Base-by-base conservation (phyloP, 176 grass and related monocot genomes). In the Cocos nucifera region DNA sequence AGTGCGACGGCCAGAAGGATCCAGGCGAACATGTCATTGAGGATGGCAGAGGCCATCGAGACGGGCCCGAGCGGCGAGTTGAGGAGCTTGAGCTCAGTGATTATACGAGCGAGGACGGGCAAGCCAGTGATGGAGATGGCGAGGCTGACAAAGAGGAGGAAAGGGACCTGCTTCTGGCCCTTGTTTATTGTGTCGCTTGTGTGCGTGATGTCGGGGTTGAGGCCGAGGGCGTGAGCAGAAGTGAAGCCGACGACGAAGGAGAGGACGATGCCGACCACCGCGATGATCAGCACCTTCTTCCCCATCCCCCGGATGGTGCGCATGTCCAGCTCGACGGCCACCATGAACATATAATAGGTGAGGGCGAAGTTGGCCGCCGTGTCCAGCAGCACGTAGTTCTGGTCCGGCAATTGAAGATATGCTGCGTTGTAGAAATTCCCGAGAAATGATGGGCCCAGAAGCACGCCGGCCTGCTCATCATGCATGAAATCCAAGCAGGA, bases 321-420 rank as follows among this genome's bases (percentile, higher is more conserved):
- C 4, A 69, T 29, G 23, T 82, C 79, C 4, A 82, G 58, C 53
- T 76, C 54, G n/a, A 82, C 58, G 5, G 65, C 79, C 1, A 74
- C 58, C 22, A 82, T 48, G 51, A 82, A 82, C 24, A 71, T 58
- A 53, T 59, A 65, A 18, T 66, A 71, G 65, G 71, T 70, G n/a
- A 82, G 72, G 15, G 52, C 79, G 17, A 76, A 54, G 53, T 66
- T 64, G 15, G 65, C 69, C 10, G 76, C 6, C 15, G 62, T 30
- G 63, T 82, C 66, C 8, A 76, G 19, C 5, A 29, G 28, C 28
- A 29, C 28, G 28, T 29, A 29, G 28, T 6, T 29, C 28, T 29
- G 28, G 4, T 4, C 4, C 5, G 28, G 28, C 28, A 29, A 5
- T 0, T 0, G 0, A 29, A 5, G 3, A 29, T 29, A 29, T 0